Percentiles rank a stretch among this genome's conserved stretches.
These are phyloP conservation scores for Purshia tridentata DNA, from an alignment of 306 rosid species.

Conservation along the genomic window DNA sequence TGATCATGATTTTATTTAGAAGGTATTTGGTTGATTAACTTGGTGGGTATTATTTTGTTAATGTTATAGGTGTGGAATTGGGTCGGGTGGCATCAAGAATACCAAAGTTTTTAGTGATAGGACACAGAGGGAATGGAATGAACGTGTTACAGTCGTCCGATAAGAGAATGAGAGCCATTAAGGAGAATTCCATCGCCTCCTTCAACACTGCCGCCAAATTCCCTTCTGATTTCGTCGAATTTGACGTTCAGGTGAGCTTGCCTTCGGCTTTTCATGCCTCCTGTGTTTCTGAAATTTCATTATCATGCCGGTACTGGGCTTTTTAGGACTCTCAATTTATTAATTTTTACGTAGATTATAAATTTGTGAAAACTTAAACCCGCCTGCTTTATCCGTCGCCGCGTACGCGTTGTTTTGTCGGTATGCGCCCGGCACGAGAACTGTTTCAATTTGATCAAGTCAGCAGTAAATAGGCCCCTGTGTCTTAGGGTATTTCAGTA, in stretches of 20 bases:
- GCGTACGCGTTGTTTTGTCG: slow-evolving; percentile 15
- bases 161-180: slow-evolving; percentile 42
- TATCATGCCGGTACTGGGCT: background rate
- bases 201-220: slow-evolving; percentile 47
- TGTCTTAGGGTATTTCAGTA: slow-evolving; percentile 16
- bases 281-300: background rate
- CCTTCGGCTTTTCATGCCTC: too few relatives aligned
- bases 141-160: slow-evolving; percentile 51
- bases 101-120: slow-evolving; percentile 48
- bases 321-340: background rate
- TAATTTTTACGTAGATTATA: background rate
- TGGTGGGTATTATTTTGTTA: background rate
- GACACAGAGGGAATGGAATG: slow-evolving; percentile 61
- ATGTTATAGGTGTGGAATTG: slow-evolving; percentile 35
- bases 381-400: slow-evolving; percentile 18
- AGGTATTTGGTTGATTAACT: background rate
- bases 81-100: slow-evolving; percentile 27
- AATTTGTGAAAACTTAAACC: background rate
- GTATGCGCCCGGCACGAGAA: background rate
- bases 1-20: too few relatives aligned
- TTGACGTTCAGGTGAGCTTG: slow-evolving; percentile 52
- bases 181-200: slow-evolving; percentile 53
- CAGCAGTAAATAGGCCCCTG: background rate
- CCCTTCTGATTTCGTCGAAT: slow-evolving; percentile 53
- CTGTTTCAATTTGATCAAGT: background rate